Evolutionary conservation across 1,284 basidiomycete species (phyloP).

Genomic region (Ustilago hordei): DNA sequence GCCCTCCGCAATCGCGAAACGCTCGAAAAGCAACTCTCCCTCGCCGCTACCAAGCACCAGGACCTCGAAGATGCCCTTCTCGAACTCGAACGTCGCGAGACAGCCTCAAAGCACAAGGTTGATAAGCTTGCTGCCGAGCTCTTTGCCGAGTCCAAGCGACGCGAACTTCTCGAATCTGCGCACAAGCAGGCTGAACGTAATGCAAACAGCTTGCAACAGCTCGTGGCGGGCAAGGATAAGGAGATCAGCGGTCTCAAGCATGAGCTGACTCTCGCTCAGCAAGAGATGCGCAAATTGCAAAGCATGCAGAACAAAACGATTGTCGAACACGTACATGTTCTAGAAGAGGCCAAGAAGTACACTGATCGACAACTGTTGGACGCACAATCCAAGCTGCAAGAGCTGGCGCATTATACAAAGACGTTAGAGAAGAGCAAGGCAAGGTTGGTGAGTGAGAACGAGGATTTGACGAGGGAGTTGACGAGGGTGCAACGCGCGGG

Average conservation of each 20-base stretch:
- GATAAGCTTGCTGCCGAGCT: slow-evolving; percentile 61
- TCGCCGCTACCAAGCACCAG: slow-evolving; percentile 73
- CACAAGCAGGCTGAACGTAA: slow-evolving; percentile 75
- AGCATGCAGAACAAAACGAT: slow-evolving; percentile 95
- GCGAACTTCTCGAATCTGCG: slow-evolving; percentile 67
- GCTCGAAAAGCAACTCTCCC: slow-evolving; percentile 80
- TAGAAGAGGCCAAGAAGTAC: slow-evolving; percentile 95
- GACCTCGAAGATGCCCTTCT: slow-evolving; percentile 62
- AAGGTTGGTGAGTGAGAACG: slow-evolving; percentile 82
- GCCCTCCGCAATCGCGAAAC: slow-evolving; percentile 40
- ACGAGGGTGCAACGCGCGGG: slow-evolving; percentile 72
- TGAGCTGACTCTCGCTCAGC: slow-evolving; percentile 78
- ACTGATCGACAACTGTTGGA: slow-evolving; percentile 91
- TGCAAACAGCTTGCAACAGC: slow-evolving; percentile 76
- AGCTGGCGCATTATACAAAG: slow-evolving; percentile 80
- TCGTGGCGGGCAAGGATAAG: slow-evolving; percentile 79
- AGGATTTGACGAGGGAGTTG: slow-evolving; percentile 83
- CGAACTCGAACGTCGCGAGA: slow-evolving; percentile 55
- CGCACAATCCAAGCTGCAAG: slow-evolving; percentile 80
- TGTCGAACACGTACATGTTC: slow-evolving; percentile 96
- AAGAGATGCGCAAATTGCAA: slow-evolving; percentile 73
- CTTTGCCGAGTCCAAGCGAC: slow-evolving; percentile 56
- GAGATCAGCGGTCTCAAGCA: slow-evolving; percentile 84
- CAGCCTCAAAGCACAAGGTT: slow-evolving; percentile 54
- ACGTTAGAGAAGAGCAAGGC: slow-evolving; percentile 85